Conservation (phyloP, 1,284 basidiomycete species). For the Entoloma clypeatum region DNA sequence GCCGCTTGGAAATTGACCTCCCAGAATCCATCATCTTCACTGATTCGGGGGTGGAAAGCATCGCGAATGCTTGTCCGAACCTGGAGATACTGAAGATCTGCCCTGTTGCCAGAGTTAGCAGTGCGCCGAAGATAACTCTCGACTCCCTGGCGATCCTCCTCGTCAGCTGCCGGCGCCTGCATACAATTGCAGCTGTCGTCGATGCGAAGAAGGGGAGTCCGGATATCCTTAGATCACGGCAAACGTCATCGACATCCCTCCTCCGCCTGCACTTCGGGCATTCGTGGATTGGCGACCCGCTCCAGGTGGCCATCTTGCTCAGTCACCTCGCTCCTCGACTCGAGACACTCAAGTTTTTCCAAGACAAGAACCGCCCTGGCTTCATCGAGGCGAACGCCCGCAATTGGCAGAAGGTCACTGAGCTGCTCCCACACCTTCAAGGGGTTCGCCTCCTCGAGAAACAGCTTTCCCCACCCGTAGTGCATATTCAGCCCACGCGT, state of each 20-base stretch:
- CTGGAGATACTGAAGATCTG: constrained; percentile 64
- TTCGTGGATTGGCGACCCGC: constrained; percentile 63
- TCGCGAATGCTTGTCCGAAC: constrained; percentile 60
- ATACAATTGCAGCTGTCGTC: constrained; percentile 61
- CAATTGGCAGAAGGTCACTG: constrained; percentile 63
- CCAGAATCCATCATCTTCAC: constrained; percentile 67
- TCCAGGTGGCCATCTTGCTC: constrained; percentile 63
- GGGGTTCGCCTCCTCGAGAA: constrained; percentile 58
- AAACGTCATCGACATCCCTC: constrained; percentile 58
- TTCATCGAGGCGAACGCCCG: constrained; percentile 61
- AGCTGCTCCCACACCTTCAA: constrained; percentile 67
- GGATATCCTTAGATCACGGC: constrained; percentile 41
- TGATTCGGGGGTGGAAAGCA: constrained; percentile 50
- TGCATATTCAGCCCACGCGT: constrained; percentile 21
- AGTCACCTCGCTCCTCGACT: constrained; percentile 71
- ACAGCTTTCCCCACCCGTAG: constrained; percentile 35
- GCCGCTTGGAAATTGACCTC: constrained; percentile 67
- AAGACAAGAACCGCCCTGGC: constrained; percentile 67
- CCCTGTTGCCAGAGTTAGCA: constrained; percentile 51
- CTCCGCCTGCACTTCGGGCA: constrained; percentile 68
- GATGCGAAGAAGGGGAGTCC: constrained; percentile 49
- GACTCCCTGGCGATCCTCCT: constrained; percentile 59
- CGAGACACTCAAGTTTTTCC: constrained; percentile 67
- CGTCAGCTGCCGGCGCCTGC: constrained; percentile 52
- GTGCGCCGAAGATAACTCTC: constrained; percentile 52